Conservation (phyloP, 192 early-diverging fungal genomes). For the Backusella psychrophila region DNA sequence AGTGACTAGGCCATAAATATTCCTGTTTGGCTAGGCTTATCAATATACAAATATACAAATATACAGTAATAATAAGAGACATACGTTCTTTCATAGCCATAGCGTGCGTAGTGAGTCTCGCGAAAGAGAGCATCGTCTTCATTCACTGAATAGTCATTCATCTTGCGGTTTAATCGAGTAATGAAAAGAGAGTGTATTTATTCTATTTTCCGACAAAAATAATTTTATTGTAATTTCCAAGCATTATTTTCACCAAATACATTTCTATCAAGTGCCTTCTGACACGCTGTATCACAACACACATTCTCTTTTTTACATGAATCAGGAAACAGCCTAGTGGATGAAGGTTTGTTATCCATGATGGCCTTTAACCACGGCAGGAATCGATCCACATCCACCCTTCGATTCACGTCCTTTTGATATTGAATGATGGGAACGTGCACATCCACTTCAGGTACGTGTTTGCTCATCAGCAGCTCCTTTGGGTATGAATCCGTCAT, state of each 20-base stretch:
- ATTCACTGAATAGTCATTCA: neutral
- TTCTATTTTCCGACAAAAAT: neutral
- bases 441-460: neutral
- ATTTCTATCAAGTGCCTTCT: neutral
- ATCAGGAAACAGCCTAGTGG: neutral
- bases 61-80: neutral
- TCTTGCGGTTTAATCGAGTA: neutral
- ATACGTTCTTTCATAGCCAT: conserved; percentile 37
- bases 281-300: neutral
- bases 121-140: conserved; percentile 28
- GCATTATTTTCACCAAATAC: neutral
- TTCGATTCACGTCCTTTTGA: conserved; percentile 16
- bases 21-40: conserved; percentile 13
- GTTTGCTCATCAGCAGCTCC: neutral
- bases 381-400: conserved; percentile 14
- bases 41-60: neutral
- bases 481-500: conserved; percentile 3
- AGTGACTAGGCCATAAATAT: conserved; percentile 32
- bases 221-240: neutral
- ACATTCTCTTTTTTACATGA: neutral
- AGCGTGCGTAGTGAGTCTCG: conserved; percentile 35
- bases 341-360: neutral
- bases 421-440: neutral
- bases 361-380: conserved; percentile 15
- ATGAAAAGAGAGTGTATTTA: neutral